Percentiles rank a stretch among this genome's conserved stretches.
Evolutionary conservation across 768 basidiomycete genomes (phyloP).

Genomic region (Boletus fagicola): DNA sequence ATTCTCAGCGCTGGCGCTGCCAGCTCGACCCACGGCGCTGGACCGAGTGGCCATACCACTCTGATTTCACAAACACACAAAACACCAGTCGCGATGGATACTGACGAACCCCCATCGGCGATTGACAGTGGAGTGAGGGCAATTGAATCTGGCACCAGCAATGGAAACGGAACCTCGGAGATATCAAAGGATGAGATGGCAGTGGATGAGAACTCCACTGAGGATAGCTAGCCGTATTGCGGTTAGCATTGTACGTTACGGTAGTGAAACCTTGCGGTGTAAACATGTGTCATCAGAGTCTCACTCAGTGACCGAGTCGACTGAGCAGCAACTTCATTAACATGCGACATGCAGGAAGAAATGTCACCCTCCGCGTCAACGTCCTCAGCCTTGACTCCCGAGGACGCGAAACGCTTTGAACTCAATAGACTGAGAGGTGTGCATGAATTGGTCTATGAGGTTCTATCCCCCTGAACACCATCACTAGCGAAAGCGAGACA

Average conservation of each 20-base stretch:
- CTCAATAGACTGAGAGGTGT: conserved; percentile 76
- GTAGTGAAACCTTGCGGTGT: neutral
- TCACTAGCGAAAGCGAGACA: conserved; percentile 70
- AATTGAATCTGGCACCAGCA: conserved; percentile 16
- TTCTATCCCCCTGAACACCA: conserved; percentile 1
- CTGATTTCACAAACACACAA: conserved; percentile 31
- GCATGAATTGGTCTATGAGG: neutral
- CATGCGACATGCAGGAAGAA: conserved; percentile 7
- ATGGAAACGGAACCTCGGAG: conserved; percentile 14
- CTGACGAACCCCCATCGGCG: conserved; percentile 29
- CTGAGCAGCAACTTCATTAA: neutral
- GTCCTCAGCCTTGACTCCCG: conserved; percentile 49
- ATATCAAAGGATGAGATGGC: conserved; percentile 28
- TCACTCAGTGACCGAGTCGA: neutral
- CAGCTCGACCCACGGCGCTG: conserved; percentile 64
- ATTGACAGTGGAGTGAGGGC: conserved; percentile 18
- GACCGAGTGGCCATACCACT: conserved; percentile 69
- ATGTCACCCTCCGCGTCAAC: conserved; percentile 9
- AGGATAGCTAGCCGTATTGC: conserved; percentile 4
- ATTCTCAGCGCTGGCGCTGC: conserved; percentile 64
- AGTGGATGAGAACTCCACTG: conserved; percentile 21
- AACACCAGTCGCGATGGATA: conserved; percentile 33
- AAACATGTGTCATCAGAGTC: conserved; percentile 22
- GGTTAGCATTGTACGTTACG: no score
- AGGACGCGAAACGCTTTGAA: conserved; percentile 70